Conservation (phyloP, 208 protist species). For the Trypanosoma boissoni region DNA sequence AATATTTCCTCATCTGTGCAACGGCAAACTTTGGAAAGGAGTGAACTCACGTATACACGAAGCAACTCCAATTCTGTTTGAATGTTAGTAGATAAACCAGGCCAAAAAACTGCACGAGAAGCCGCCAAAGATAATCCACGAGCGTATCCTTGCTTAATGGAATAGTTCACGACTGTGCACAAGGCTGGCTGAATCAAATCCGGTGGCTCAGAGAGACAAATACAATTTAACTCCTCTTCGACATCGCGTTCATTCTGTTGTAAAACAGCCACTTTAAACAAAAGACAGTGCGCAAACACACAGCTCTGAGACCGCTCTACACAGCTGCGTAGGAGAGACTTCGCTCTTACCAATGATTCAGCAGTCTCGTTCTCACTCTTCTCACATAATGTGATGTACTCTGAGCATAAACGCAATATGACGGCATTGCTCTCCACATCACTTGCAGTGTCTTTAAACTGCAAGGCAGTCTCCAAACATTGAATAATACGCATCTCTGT, state of each 20-base stretch:
- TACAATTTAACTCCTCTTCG: conserved; percentile 13
- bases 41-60: conserved; percentile 19
- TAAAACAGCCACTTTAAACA: conserved; percentile 27
- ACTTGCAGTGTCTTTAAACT: conserved; percentile 28
- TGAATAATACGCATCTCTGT: conserved; percentile 4
- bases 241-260: conserved; percentile 15
- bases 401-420: conserved; percentile 17
- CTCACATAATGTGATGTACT: conserved; percentile 12
- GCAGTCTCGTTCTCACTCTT: not conserved
- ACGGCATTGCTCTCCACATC: conserved; percentile 19
- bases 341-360: conserved; percentile 6
- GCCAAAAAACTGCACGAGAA: conserved; percentile 16
- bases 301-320: conserved; percentile 10
- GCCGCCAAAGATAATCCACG: conserved; percentile 12
- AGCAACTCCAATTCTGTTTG: conserved; percentile 20
- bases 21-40: conserved; percentile 9
- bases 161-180: conserved; percentile 27
- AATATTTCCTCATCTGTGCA: conserved; percentile 19
- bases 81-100: not conserved
- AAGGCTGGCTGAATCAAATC: conserved; percentile 23
- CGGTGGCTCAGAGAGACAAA: conserved; percentile 18
- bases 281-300: conserved; percentile 21
- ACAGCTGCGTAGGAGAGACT: conserved; percentile 13
- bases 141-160: conserved; percentile 9
- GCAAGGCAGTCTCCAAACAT: conserved; percentile 19